Percentiles rank a stretch among this genome's conserved stretches.
Evolutionary conservation across 345 rosid genomes (phyloP).

Genomic region (Pugionium cornutum): DNA sequence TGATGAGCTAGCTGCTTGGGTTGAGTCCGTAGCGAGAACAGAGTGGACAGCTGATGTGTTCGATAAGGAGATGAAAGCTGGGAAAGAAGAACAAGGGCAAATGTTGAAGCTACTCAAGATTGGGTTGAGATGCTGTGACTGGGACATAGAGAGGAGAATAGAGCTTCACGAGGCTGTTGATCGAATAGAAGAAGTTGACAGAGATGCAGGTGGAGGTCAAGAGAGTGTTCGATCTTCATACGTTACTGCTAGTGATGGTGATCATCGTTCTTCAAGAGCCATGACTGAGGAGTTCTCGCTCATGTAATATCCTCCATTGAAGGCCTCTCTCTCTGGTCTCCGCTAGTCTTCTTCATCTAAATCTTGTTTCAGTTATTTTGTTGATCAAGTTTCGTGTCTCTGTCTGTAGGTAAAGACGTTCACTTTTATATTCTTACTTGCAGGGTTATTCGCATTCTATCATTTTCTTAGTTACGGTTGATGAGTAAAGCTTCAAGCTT

Average conservation of each 20-base stretch:
- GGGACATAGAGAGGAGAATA: conserved; percentile 72
- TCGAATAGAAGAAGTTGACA: conserved; percentile 46
- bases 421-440: background rate
- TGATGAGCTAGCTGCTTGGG: conserved; percentile 71
- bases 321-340: conserved; percentile 21
- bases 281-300: conserved; percentile 50
- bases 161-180: conserved; percentile 60
- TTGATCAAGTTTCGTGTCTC: conserved; percentile 24
- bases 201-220: conserved; percentile 55
- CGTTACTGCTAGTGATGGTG: conserved; percentile 56
- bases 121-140: conserved; percentile 81
- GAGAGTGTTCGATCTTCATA: conserved; percentile 53
- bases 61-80: conserved; percentile 70
- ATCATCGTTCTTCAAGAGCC: conserved; percentile 55
- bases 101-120: conserved; percentile 80
- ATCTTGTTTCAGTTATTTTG: conserved; percentile 26
- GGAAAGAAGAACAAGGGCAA: conserved; percentile 64
- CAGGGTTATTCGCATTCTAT: conserved; percentile 24
- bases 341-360: conserved; percentile 24
- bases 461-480: conserved; percentile 28
- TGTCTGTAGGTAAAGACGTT: conserved; percentile 31
- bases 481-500: conserved; percentile 33
- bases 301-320: conserved; percentile 28
- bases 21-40: conserved; percentile 69
- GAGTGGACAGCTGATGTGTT: conserved; percentile 88